Percentiles rank a stretch among this genome's conserved stretches.
Evolutionary conservation across 192 early-diverging fungal species (phyloP).

Genomic region (Dissophora ornata): DNA sequence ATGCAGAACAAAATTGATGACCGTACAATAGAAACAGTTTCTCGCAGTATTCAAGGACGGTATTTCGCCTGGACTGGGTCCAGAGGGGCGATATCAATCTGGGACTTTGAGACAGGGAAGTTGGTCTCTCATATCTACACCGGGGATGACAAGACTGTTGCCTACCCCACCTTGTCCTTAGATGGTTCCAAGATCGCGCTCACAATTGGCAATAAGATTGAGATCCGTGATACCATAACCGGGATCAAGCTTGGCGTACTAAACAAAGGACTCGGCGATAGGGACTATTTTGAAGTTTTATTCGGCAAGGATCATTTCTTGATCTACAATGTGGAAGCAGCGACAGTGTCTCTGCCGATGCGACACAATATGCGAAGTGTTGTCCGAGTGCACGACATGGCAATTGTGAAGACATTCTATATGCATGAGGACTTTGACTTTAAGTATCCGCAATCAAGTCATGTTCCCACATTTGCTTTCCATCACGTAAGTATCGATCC

Average conservation of each 20-base stretch:
- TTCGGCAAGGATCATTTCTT: constrained; percentile 14
- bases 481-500: constrained; percentile 2
- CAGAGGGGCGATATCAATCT: constrained; percentile 1
- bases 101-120: constrained; percentile 11
- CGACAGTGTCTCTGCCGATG: not conserved
- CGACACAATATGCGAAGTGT: too few relatives aligned
- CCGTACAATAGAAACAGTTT: not conserved
- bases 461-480: not conserved
- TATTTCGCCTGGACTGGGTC: constrained; percentile 9
- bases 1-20: too few relatives aligned
- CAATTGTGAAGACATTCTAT: not conserved
- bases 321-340: not conserved
- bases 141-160: not conserved
- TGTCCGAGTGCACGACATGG: constrained; percentile 3
- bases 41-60: constrained; percentile 6
- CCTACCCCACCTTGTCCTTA: not conserved
- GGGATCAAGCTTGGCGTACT: constrained; percentile 1
- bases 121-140: not conserved
- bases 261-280: not conserved
- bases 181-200: constrained; percentile 16
- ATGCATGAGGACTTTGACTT: constrained; percentile 2
- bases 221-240: constrained; percentile 2
- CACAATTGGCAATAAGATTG: not conserved
- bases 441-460: not conserved
- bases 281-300: not conserved